Base-by-base conservation (phyloP, 2,329 filamentous ascomycete species). In the Didymella keratinophila region DNA sequence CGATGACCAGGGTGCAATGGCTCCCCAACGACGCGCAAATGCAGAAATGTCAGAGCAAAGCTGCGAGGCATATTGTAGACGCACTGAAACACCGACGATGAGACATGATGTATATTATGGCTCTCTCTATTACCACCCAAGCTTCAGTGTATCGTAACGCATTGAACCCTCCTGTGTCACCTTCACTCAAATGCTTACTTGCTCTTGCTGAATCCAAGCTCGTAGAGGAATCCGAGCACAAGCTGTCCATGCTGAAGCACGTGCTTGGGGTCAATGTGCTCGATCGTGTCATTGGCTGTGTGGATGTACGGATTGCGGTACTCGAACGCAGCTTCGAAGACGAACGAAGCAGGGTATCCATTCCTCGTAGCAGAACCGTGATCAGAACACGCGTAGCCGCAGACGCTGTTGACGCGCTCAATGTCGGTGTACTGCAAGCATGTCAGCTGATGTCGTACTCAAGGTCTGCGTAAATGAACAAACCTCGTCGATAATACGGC, bases 191-290 rank as follows among this genome's bases (percentile, higher is more conserved):
- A 7, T 8, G 10, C 10, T 52, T 18, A 54, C 21, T 59, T 12
- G 32, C 50, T 56, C 41, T 61, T 61, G 37, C 60, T 63, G 47
- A 65, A 65, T 0, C 61, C 63, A 14, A 96, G 83, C 80, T 96
- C 92, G 71, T 93, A 93, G 4, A 88, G 89, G 65, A 96, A 84
- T 3, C 89, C 90, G 21, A 96, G 81, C 1, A 91, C 93, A 83
- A 96, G 85, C 75, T 87, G 89, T 16, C 90, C 91, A 77, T 96
- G 92, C 80, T 96, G 88, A 32, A 94, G 82, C 91, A 96, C 96
- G 76, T 97, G 93, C 72, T 93, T 87, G 71, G 95, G 95, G 65
- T 88, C 89, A 45, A 92, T 79, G 64, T 87, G 87, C 71, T 91
- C 86, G 62, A 92, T 86, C 65, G 81, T 82, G 72, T 92, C 89